These are phyloP conservation scores for Fusarium circinatum DNA, from an alignment of 2,329 filamentous ascomycete species.

Conservation along the genomic window DNA sequence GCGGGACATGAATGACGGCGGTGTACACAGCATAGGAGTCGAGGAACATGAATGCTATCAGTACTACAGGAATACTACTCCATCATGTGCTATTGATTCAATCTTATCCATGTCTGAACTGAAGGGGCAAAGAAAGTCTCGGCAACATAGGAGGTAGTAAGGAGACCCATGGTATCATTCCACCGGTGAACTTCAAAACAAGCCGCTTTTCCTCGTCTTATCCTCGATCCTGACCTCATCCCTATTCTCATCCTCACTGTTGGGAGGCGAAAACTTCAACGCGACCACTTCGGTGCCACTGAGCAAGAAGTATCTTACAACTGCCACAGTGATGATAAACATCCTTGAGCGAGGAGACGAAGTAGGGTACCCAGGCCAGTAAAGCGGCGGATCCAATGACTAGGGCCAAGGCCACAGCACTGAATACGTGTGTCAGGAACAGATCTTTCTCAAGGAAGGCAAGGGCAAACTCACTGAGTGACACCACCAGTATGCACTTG, in stretches of 20 bases:
- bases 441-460: neutral
- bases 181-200: neutral
- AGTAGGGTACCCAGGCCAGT: constrained; percentile 4
- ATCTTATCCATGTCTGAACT: neutral
- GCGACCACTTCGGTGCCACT: constrained; percentile 34
- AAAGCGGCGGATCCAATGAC: rapidly evolving
- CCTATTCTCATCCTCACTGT: neutral
- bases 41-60: neutral
- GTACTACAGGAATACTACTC: neutral
- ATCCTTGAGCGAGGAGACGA: constrained; percentile 32
- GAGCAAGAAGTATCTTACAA: constrained; percentile 33
- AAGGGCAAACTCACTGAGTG: constrained; percentile 29
- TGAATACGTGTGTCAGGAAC: neutral
- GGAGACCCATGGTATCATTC: constrained; percentile 12
- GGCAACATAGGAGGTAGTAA: neutral
- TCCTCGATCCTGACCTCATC: neutral
- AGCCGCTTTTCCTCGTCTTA: neutral
- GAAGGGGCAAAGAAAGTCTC: neutral
- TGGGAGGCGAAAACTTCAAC: constrained; percentile 30
- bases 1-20: neutral
- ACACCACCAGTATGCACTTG: constrained; percentile 17
- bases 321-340: constrained; percentile 38
- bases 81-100: neutral
- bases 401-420: rapidly evolving
- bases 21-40: neutral